phyloP scores from a whole-genome alignment of 768 basidiomycete genomes.

The Solioccasus polychromus region DNA sequence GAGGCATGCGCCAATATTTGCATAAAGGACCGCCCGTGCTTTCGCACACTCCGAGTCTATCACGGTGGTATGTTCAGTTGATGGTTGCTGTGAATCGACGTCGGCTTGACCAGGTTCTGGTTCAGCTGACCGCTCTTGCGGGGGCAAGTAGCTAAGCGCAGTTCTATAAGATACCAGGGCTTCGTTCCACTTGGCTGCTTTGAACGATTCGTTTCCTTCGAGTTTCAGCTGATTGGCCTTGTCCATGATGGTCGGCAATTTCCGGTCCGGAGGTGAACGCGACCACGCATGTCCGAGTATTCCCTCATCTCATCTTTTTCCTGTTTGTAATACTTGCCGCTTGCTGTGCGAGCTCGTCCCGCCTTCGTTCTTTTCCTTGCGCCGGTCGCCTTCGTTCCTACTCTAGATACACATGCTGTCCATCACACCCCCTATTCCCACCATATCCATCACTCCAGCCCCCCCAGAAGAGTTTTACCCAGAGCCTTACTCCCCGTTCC shows the following conservation, averaged over 20 bases:
- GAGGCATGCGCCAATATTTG: constrained; percentile 88
- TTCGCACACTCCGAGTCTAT: constrained; percentile 48
- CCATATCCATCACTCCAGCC: constrained; percentile 69
- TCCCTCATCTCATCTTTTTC: neutral
- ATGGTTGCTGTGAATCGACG: constrained; percentile 16
- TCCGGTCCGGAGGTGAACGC: constrained; percentile 10
- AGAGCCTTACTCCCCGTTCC: constrained; percentile 66
- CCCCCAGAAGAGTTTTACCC: constrained; percentile 48
- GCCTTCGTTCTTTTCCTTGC: constrained; percentile 37
- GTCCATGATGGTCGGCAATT: constrained; percentile 41
- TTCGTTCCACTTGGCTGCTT: constrained; percentile 59
- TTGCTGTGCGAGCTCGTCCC: constrained; percentile 17
- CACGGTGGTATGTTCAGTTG: constrained; percentile 2
- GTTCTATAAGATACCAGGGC: constrained; percentile 69
- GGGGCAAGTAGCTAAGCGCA: constrained; percentile 67
- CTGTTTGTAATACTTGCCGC: constrained; percentile 1
- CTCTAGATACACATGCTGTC: constrained; percentile 40
- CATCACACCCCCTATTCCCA: constrained; percentile 48
- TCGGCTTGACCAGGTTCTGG: constrained; percentile 16
- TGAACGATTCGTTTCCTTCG: constrained; percentile 76
- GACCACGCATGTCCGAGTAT: too few relatives aligned
- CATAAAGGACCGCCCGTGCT: constrained; percentile 68
- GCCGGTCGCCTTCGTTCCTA: constrained; percentile 48
- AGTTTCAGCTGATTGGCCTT: constrained; percentile 64
- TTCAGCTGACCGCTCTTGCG: constrained; percentile 29